phyloP scores from a whole-genome alignment of 352 stramenopile species.

The Phytopythium sindhum region DNA sequence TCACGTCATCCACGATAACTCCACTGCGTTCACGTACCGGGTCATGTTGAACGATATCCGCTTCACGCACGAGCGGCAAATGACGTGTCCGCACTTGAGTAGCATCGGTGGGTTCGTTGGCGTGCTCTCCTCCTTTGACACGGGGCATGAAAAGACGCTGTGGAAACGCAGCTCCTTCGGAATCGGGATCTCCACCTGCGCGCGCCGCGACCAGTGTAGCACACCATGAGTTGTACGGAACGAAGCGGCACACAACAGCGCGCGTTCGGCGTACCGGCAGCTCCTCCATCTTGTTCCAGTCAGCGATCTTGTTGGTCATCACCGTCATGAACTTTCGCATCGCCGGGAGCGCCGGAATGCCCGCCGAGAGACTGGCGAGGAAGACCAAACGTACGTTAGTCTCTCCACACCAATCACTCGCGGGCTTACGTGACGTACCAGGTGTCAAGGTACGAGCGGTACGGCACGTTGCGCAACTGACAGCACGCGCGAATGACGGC shows the following conservation, averaged over 20 bases:
- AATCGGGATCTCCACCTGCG: conserved; percentile 73
- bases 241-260: neutral
- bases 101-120: conserved; percentile 79
- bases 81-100: conserved; percentile 85
- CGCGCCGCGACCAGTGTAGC: neutral
- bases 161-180: conserved; percentile 82
- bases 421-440: conserved; percentile 30
- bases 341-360: conserved; percentile 61
- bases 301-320: conserved; percentile 74
- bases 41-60: conserved; percentile 81
- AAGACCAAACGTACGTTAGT: neutral
- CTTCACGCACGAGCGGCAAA: conserved; percentile 79
- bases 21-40: conserved; percentile 27
- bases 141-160: conserved; percentile 84
- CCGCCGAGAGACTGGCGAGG: conserved; percentile 56
- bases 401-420: neutral
- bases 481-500: conserved; percentile 73
- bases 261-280: conserved; percentile 36
- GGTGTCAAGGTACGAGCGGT: conserved; percentile 69
- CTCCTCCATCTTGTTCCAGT: conserved; percentile 74
- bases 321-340: conserved; percentile 80
- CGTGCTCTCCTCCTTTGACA: conserved; percentile 87
- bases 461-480: conserved; percentile 62
- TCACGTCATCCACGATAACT: neutral
- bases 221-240: neutral